Conservation (phyloP, 164 flowering plant genomes). For the Cinnamomum micranthum region DNA sequence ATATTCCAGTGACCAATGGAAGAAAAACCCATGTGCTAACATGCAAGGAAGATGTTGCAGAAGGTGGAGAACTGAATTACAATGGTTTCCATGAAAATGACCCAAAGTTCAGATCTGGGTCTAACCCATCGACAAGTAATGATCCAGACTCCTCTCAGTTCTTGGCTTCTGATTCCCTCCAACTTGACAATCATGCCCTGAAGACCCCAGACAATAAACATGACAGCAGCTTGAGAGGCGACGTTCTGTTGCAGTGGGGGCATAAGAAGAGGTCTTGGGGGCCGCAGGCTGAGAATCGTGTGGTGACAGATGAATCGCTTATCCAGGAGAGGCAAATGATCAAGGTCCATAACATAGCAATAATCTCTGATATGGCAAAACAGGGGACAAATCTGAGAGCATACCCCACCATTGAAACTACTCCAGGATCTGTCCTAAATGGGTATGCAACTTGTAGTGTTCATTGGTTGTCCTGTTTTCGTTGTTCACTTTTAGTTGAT, state of each 20-base stretch:
- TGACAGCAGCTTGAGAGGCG: conserved; percentile 14
- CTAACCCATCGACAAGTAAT: conserved; percentile 17
- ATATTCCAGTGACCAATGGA: conserved; percentile 26
- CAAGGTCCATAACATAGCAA: conserved; percentile 21
- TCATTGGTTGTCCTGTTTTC: neutral
- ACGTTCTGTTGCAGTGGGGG: conserved; percentile 38
- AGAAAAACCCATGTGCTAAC: conserved; percentile 19
- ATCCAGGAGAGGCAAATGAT: conserved; percentile 20
- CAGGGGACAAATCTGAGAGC: conserved; percentile 5
- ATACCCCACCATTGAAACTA: conserved; percentile 19
- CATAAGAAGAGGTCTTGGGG: conserved; percentile 37
- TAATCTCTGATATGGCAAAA: conserved; percentile 1
- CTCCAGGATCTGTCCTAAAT: conserved; percentile 12
- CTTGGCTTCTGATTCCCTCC: conserved; percentile 5
- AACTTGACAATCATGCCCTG: conserved; percentile 9
- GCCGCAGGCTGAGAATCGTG: conserved; percentile 22
- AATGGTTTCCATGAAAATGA: conserved; percentile 15
- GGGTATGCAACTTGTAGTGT: conserved; percentile 8
- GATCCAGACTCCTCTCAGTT: conserved; percentile 13
- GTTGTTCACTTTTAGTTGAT: neutral
- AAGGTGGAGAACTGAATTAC: conserved; percentile 8
- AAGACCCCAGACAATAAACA: conserved; percentile 6
- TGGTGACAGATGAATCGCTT: conserved; percentile 19
- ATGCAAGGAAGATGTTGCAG: conserved; percentile 23
- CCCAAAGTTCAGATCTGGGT: conserved; percentile 15